Evolutionary conservation across 148 eudicot genomes (phyloP).

Genomic region (Salicornia ramosissima): DNA sequence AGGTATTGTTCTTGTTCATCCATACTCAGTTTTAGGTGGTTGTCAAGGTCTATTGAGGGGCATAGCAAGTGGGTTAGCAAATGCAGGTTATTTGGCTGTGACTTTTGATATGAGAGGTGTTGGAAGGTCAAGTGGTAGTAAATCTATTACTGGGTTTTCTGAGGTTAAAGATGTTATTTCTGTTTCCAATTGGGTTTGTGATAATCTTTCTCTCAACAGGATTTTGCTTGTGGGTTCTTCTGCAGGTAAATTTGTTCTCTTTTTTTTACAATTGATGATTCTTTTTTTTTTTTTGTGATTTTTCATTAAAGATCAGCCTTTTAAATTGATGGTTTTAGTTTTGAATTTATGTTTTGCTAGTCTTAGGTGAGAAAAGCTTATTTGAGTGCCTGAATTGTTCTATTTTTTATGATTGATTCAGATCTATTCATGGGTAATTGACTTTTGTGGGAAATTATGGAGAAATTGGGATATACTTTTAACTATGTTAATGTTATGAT

Average conservation of each 20-base stretch:
- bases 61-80: constrained; percentile 39
- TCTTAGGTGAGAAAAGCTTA: background rate
- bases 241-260: constrained; percentile 32
- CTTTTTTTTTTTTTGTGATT: background rate
- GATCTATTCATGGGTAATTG: constrained; percentile 18
- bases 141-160: constrained; percentile 46
- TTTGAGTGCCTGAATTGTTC: constrained; percentile 9
- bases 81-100: constrained; percentile 35
- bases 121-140: constrained; percentile 41
- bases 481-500: background rate
- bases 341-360: constrained; percentile 1
- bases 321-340: background rate
- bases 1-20: constrained; percentile 38
- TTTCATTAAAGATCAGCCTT: background rate
- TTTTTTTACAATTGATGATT: background rate
- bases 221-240: constrained; percentile 49
- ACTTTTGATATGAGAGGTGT: constrained; percentile 54
- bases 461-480: background rate
- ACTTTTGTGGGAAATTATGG: constrained; percentile 8
- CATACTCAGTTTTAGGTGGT: constrained; percentile 42
- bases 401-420: constrained; percentile 8
- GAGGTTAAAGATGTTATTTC: constrained; percentile 45
- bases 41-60: constrained; percentile 41
- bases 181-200: constrained; percentile 41
- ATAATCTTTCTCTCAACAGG: constrained; percentile 23